Conservation (phyloP, 805 yeast species). For the Kodamaea hsintzibuensis region DNA sequence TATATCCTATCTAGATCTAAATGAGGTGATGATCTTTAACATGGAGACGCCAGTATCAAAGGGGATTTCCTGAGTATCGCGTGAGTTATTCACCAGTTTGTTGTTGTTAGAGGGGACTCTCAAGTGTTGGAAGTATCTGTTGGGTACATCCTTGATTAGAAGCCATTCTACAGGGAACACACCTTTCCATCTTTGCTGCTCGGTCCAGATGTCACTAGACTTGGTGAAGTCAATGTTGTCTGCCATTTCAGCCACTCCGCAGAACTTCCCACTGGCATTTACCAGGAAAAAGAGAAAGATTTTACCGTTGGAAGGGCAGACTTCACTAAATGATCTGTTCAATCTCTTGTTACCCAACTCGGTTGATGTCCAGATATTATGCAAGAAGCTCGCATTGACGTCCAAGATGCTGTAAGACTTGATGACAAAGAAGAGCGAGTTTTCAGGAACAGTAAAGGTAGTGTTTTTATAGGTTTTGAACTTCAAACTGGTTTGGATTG, state of each 20-base stretch:
- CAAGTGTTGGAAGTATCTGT: conserved; percentile 47
- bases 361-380: conserved; percentile 62
- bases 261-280: conserved; percentile 56
- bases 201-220: conserved; percentile 47
- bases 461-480: conserved; percentile 18
- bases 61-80: conserved; percentile 64
- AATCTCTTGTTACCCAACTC: conserved; percentile 55
- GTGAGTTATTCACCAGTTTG: conserved; percentile 56
- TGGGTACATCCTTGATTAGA: conserved; percentile 51
- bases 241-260: conserved; percentile 60
- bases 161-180: conserved; percentile 58
- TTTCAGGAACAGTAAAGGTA: conserved; percentile 18
- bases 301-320: conserved; percentile 22
- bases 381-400: conserved; percentile 48
- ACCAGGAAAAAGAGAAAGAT: conserved; percentile 58
- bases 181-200: conserved; percentile 51
- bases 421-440: conserved; percentile 48
- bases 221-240: conserved; percentile 34
- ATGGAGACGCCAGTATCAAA: conserved; percentile 47
- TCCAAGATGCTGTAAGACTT: conserved; percentile 53
- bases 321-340: conserved; percentile 40
- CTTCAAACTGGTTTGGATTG: neutral
- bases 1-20: conserved; percentile 8
- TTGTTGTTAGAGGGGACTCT: conserved; percentile 46
- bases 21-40: conserved; percentile 43